Conservation (phyloP, 768 basidiomycete genomes). For the Punctularia strigosozonata region DNA sequence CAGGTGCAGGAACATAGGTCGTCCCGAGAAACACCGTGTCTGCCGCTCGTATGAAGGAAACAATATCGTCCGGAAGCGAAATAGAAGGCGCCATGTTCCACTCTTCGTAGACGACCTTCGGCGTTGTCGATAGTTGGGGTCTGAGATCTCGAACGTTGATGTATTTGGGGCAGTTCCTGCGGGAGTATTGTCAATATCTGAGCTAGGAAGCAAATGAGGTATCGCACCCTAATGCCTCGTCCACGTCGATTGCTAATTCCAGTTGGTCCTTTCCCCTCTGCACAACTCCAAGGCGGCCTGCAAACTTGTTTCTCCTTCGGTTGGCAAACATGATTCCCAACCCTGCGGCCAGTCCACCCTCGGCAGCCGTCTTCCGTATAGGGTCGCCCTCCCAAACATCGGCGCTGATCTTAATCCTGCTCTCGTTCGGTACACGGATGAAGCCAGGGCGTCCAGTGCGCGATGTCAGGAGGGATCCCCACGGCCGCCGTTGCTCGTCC, state of each 20-base stretch:
- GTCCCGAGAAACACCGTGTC: slow-evolving; percentile 50
- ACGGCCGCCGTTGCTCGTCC: slow-evolving; percentile 39
- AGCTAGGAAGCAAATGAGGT: background rate
- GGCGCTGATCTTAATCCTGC: slow-evolving; percentile 26
- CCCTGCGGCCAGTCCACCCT: slow-evolving; percentile 4
- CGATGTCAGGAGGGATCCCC: slow-evolving; percentile 44
- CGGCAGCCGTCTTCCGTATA: slow-evolving; percentile 21
- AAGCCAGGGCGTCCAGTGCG: slow-evolving; percentile 35
- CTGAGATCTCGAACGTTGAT: slow-evolving; percentile 44
- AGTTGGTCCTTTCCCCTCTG: slow-evolving; percentile 9
- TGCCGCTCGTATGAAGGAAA: slow-evolving; percentile 32
- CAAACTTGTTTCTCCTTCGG: slow-evolving; percentile 11
- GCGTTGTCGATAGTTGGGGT: slow-evolving; percentile 27
- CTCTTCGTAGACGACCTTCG: slow-evolving; percentile 24
- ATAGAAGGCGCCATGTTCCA: slow-evolving; percentile 22
- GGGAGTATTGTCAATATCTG: background rate
- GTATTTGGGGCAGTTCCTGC: slow-evolving; percentile 64
- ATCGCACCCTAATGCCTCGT: slow-evolving; percentile 45
- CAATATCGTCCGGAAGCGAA: slow-evolving; percentile 35
- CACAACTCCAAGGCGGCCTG: slow-evolving; percentile 5
- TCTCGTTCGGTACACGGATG: slow-evolving; percentile 22
- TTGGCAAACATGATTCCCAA: slow-evolving; percentile 7
- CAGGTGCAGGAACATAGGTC: slow-evolving; percentile 27
- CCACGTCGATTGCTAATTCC: slow-evolving; percentile 31
- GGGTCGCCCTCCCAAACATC: slow-evolving; percentile 47